Conservation (phyloP, 805 yeast genomes). For the Candida tallmaniae region DNA sequence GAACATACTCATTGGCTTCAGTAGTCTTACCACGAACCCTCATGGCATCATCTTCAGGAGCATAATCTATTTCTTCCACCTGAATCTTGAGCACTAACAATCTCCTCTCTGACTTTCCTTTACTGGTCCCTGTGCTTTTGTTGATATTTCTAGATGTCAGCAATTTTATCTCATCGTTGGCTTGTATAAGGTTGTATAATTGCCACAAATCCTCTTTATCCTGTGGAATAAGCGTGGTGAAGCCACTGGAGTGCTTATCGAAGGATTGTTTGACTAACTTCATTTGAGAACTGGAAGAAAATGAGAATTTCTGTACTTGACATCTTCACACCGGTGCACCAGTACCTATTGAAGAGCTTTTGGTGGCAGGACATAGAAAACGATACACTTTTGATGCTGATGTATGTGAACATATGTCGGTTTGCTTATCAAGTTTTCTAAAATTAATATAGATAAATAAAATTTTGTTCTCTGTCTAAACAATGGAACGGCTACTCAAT, state of each 20-base stretch:
- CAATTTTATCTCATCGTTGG: constrained; percentile 70
- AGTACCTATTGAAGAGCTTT: no score
- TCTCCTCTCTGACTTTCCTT: constrained; percentile 53
- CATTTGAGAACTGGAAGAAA: no score
- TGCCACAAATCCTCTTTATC: constrained; percentile 93
- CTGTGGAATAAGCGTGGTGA: constrained; percentile 59
- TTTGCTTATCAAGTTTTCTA: no score
- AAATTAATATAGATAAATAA: no score
- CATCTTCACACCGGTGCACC: no score
- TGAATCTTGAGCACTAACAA: constrained; percentile 45
- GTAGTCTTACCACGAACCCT: constrained; percentile 77
- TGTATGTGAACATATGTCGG: no score
- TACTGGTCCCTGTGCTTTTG: constrained; percentile 32
- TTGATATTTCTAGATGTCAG: constrained; percentile 64
- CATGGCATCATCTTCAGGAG: constrained; percentile 69
- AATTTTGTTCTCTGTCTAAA: no score
- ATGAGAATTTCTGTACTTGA: no score
- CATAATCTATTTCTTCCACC: constrained; percentile 72
- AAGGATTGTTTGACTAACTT: constrained; percentile 45
- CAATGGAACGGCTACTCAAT: no score
- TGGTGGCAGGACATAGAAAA: no score
- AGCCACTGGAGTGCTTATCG: constrained; percentile 15
- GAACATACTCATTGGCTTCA: constrained; percentile 66
- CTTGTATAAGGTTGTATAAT: constrained; percentile 71
- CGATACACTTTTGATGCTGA: no score